Evolutionary conservation across 495 filamentous ascomycete genomes (phyloP).

Genomic region (Parachaetomium inaequale): DNA sequence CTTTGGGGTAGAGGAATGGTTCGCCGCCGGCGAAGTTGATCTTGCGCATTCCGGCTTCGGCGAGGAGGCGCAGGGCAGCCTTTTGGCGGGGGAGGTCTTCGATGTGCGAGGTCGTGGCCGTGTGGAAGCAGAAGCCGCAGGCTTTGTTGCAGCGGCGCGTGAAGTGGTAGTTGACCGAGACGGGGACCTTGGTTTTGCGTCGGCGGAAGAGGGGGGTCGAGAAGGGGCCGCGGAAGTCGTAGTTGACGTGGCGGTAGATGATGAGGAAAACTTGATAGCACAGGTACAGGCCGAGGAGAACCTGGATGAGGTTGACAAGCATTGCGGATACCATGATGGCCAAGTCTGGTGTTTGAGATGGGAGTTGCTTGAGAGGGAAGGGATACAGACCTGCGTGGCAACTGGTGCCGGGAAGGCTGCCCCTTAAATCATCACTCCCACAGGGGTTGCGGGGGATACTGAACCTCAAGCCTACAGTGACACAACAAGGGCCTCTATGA

Average conservation of each 20-base stretch:
- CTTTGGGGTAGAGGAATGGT: constrained; percentile 52
- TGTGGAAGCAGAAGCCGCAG: constrained; percentile 59
- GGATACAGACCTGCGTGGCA: not conserved
- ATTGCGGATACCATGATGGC: too few species aligned
- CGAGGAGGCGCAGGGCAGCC: constrained; percentile 45
- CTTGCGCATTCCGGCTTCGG: constrained; percentile 53
- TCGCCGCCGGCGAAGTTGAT: constrained; percentile 61
- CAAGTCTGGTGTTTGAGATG: not conserved
- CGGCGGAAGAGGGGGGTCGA: not conserved
- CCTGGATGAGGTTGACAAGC: too few species aligned
- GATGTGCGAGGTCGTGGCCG: constrained; percentile 39
- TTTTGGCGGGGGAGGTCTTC: constrained; percentile 39
- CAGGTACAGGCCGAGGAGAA: too few species aligned
- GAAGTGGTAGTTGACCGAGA: constrained; percentile 52
- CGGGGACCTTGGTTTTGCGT: constrained; percentile 25
- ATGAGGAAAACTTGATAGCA: not conserved
- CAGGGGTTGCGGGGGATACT: not conserved
- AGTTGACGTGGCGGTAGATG: not conserved
- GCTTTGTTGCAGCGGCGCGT: constrained; percentile 50
- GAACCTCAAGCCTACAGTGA: not conserved
- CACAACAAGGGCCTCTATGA: not conserved
- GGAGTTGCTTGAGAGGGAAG: not conserved
- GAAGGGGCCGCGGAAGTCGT: not conserved
- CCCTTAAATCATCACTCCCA: not conserved
- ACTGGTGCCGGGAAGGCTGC: not conserved